phyloP scores from a whole-genome alignment of 1,139 yeast genomes.

The Candida anutae region DNA sequence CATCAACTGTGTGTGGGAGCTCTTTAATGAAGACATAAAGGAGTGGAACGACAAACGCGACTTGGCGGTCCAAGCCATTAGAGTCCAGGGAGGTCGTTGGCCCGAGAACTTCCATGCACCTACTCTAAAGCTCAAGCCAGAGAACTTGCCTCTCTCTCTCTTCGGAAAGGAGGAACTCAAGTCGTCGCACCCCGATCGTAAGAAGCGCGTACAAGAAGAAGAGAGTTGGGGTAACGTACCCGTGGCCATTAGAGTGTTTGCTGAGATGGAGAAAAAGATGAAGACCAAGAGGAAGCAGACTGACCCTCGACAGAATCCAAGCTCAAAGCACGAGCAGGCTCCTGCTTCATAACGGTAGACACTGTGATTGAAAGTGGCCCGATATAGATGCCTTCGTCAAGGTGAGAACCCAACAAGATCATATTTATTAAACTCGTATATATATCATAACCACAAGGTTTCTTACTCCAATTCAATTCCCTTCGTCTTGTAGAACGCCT shows the following conservation, averaged over 20 bases:
- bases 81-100: constrained; percentile 55
- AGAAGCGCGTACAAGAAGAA: constrained; percentile 13
- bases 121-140: constrained; percentile 18
- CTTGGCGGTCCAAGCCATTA: constrained; percentile 53
- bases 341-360: too few relatives aligned
- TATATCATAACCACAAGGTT: not conserved
- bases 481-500: constrained; percentile 46
- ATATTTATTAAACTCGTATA: not conserved
- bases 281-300: constrained; percentile 29
- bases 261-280: constrained; percentile 68
- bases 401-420: constrained; percentile 1
- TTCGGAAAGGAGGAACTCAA: constrained; percentile 10
- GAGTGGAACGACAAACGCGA: constrained; percentile 65
- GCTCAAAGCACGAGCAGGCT: too few relatives aligned
- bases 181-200: constrained; percentile 3
- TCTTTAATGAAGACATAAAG: constrained; percentile 76
- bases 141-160: constrained; percentile 27
- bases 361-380: not conserved
- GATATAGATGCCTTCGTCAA: not conserved
- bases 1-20: constrained; percentile 93
- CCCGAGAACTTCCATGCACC: constrained; percentile 80
- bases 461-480: constrained; percentile 46
- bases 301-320: too few relatives aligned
- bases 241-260: constrained; percentile 69
- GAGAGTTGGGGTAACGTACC: constrained; percentile 66